A percentile compares a stretch with the other conserved stretches of the same genome.
phyloP scores from a whole-genome alignment of 2,329 filamentous ascomycete species.

The Conoideocrella luteorostrata region DNA sequence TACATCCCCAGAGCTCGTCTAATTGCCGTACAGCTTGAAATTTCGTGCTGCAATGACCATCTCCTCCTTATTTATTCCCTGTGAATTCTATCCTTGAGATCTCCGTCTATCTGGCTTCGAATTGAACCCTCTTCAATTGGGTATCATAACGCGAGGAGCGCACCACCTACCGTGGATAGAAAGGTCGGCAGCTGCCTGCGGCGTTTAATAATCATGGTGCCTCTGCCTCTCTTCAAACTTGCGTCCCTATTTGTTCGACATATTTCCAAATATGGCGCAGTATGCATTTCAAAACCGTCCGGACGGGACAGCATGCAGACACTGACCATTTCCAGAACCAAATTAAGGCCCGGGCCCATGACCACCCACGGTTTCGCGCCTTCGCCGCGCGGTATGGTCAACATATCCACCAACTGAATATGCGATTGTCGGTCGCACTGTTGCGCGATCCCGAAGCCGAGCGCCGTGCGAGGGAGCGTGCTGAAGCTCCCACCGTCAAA shows the following conservation, averaged over 20 bases:
- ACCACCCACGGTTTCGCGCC: conserved; percentile 53
- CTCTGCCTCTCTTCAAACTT: conserved; percentile 62
- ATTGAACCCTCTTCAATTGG: too few species aligned
- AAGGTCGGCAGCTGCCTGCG: too few species aligned
- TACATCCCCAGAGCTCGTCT: too few species aligned
- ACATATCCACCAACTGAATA: conserved; percentile 59
- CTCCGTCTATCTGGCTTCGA: too few species aligned
- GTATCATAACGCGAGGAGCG: too few species aligned
- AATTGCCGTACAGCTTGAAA: too few species aligned
- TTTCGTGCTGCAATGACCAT: too few species aligned
- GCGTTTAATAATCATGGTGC: conserved; percentile 53
- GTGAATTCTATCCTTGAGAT: too few species aligned
- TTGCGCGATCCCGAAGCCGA: conserved; percentile 53
- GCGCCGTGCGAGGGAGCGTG: conserved; percentile 53
- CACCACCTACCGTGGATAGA: too few species aligned
- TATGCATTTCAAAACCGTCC: conserved; percentile 31
- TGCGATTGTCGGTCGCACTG: conserved; percentile 55
- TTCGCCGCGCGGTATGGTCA: conserved; percentile 59
- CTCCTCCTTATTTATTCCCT: too few species aligned
- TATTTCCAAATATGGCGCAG: conserved; percentile 63
- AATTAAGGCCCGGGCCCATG: conserved; percentile 60
- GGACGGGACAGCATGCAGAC: neutral
- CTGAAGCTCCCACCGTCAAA: conserved; percentile 58
- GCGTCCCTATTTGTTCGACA: conserved; percentile 58
- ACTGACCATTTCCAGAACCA: conserved; percentile 43